These are phyloP conservation scores for Sclerotinia spermophila DNA, from an alignment of 2,329 filamentous ascomycete species.

Conservation along the genomic window DNA sequence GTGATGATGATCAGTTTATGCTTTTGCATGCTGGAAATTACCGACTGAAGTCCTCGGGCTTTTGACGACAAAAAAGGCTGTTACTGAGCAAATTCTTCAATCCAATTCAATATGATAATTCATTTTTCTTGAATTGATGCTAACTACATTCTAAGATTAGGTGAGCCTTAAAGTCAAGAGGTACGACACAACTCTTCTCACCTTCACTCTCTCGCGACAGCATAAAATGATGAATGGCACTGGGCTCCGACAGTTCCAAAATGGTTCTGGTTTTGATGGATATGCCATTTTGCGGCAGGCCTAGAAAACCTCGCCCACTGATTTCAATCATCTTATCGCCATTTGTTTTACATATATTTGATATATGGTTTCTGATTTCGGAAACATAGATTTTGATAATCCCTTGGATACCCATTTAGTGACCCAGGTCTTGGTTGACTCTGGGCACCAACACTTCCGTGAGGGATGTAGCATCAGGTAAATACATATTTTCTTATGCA, in stretches of 20 bases:
- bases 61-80: conserved; percentile 83
- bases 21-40: conserved; percentile 79
- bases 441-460: neutral
- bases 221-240: conserved; percentile 81
- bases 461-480: conserved; percentile 20
- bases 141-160: conserved; percentile 16
- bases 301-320: conserved; percentile 99
- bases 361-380: conserved; percentile 11
- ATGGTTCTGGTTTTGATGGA: conserved; percentile 62
- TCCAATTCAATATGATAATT: neutral
- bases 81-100: conserved; percentile 59
- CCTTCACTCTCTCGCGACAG: conserved; percentile 21
- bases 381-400: neutral
- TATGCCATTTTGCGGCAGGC: conserved; percentile 91
- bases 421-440: neutral
- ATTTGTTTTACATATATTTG: conserved; percentile 11
- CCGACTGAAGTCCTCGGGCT: conserved; percentile 71
- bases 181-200: conserved; percentile 20
- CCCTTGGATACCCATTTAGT: too few relatives aligned
- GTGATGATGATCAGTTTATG: conserved; percentile 38
- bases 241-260: conserved; percentile 78
- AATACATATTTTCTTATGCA: conserved; percentile 18
- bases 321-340: conserved; percentile 42
- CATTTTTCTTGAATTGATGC: neutral
- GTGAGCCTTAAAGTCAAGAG: conserved; percentile 11